Conservation (phyloP, 139 green algal genomes). For the Tetraselmis striata region DNA sequence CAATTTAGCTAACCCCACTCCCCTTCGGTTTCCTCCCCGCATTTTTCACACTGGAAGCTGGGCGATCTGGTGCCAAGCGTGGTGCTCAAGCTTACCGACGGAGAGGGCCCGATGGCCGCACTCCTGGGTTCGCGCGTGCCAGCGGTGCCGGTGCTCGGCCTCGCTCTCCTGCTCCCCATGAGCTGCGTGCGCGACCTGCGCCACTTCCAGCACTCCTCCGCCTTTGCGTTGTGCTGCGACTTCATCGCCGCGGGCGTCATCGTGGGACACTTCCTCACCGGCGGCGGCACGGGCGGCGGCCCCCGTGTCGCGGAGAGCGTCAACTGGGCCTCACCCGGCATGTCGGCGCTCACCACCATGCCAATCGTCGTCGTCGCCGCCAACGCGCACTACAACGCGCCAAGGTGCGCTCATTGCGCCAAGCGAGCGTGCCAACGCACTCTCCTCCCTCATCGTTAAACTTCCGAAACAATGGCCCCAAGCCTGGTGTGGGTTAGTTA, state of each 20-base stretch:
- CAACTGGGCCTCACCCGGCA: neutral
- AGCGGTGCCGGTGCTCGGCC: neutral
- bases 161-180: slow-evolving; percentile 1
- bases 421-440: too few relatives aligned
- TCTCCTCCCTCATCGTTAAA: too few relatives aligned
- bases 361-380: neutral
- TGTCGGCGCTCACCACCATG: neutral
- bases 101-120: neutral
- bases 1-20: too few relatives aligned
- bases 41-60: too few relatives aligned
- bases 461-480: too few relatives aligned
- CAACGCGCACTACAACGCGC: neutral
- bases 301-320: neutral
- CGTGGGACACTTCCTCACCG: neutral
- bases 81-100: neutral
- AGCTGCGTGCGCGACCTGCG: neutral
- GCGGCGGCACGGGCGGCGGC: neutral
- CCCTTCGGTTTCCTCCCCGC: too few relatives aligned
- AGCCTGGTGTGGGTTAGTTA: too few relatives aligned
- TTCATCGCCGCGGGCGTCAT: neutral
- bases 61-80: neutral
- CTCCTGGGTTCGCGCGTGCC: neutral
- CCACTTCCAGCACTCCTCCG: slow-evolving; percentile 1
- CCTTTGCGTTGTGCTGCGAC: neutral
- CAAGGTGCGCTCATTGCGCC: too few relatives aligned